phyloP scores from a whole-genome alignment of 345 rosid species.

The Mercurialis annua region DNA sequence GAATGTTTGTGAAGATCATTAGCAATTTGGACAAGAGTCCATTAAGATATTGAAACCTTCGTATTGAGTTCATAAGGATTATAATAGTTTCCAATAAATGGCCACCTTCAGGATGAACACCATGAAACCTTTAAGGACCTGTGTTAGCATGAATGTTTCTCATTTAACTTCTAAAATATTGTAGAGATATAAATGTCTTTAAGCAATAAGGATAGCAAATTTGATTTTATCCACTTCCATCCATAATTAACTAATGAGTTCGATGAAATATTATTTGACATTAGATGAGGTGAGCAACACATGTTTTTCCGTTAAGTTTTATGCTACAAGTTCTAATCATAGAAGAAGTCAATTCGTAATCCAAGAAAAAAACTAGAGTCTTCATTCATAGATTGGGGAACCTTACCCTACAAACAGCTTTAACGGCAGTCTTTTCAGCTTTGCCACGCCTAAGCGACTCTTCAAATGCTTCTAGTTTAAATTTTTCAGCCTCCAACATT shows the following conservation, averaged over 20 bases:
- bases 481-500: slow-evolving; percentile 36
- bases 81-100: no score
- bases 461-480: slow-evolving; percentile 43
- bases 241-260: background rate
- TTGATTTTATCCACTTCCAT: background rate
- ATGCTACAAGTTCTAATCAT: background rate
- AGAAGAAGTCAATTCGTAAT: background rate
- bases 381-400: background rate
- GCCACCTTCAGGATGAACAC: background rate
- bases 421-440: slow-evolving; percentile 41
- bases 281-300: background rate
- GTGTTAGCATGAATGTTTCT: background rate
- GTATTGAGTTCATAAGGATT: background rate
- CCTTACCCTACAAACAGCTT: slow-evolving; percentile 41
- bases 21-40: slow-evolving; percentile 5
- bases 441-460: slow-evolving; percentile 41
- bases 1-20: background rate
- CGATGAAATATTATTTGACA: background rate
- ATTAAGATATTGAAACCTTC: background rate
- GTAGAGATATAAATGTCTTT: background rate
- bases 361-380: background rate
- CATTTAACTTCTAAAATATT: background rate
- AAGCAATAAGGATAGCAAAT: background rate
- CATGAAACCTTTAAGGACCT: background rate
- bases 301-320: background rate